Conservation (phyloP, 164 flowering plant species). For the Chimonanthus praecox region DNA sequence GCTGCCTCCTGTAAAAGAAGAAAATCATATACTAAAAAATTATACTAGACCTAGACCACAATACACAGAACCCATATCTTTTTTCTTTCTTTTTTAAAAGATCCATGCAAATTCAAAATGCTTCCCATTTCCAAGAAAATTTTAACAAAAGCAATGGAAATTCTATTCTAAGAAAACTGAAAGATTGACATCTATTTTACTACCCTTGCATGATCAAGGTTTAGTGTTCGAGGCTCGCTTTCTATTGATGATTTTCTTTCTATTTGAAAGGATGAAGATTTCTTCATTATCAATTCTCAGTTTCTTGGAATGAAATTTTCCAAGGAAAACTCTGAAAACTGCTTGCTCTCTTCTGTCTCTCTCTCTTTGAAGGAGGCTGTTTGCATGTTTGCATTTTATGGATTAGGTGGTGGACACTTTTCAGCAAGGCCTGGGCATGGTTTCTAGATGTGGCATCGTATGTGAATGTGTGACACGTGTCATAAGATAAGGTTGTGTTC, state of each 20-base stretch:
- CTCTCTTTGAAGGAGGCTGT: too few species aligned
- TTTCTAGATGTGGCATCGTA: background rate
- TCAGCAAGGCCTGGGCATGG: background rate
- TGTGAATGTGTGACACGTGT: background rate
- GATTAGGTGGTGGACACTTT: background rate
- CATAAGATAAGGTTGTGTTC: background rate
- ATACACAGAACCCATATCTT: too few species aligned
- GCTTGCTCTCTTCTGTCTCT: too few species aligned
- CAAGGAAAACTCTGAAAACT: background rate
- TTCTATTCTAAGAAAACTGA: background rate
- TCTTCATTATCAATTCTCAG: constrained; percentile 9
- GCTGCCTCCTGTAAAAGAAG: constrained; percentile 41
- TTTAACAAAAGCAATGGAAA: background rate
- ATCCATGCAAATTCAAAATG: too few species aligned
- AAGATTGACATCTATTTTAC: background rate
- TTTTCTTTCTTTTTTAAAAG: too few species aligned
- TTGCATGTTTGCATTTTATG: background rate
- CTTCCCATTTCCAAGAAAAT: too few species aligned
- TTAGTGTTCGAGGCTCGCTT: constrained; percentile 47
- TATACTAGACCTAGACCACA: too few species aligned
- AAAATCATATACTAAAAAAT: background rate
- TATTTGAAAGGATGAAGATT: background rate
- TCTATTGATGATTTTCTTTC: constrained; percentile 48
- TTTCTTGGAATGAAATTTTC: background rate
- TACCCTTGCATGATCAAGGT: constrained; percentile 46